Conservation (phyloP, 2,329 filamentous ascomycete species). For the Hyphodiscus sp. region DNA sequence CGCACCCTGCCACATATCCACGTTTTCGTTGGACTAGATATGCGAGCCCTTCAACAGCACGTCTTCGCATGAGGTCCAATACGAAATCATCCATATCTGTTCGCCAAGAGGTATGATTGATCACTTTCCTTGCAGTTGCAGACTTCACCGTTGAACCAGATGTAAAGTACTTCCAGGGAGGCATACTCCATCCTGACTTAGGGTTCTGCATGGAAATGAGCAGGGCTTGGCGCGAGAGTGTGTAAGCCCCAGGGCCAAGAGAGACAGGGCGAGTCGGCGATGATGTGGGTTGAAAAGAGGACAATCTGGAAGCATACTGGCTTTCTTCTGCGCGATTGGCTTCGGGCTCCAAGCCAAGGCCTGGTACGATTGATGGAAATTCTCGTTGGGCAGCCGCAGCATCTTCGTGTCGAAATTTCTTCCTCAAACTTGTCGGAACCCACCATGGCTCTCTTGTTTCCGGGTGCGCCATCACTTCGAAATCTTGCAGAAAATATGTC, state of each 20-base stretch:
- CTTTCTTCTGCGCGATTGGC: background rate
- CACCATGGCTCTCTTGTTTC: constrained; percentile 47
- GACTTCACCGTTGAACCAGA: background rate
- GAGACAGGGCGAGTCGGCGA: background rate
- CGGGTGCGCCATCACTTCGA: constrained; percentile 51
- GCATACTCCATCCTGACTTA: background rate
- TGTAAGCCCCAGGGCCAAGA: constrained; percentile 9
- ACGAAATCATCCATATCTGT: constrained; percentile 50
- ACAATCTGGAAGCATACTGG: background rate
- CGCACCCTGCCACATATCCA: constrained; percentile 37
- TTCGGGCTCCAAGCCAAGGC: background rate
- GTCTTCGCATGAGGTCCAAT: constrained; percentile 42
- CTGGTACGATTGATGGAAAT: background rate
- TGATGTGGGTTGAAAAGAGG: background rate
- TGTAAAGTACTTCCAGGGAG: background rate
- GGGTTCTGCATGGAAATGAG: background rate
- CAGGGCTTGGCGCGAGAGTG: constrained; percentile 2
- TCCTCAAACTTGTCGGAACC: constrained; percentile 41
- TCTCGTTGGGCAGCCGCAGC: background rate
- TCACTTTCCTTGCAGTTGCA: background rate
- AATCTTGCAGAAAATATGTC: constrained; percentile 55
- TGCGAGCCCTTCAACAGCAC: constrained; percentile 41
- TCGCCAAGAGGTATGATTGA: constrained; percentile 34
- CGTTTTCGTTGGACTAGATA: constrained; percentile 32
- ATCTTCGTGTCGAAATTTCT: constrained; percentile 2